These are phyloP conservation scores for Xerocomellus amylosporus DNA, from an alignment of 768 basidiomycete species.

Conservation along the genomic window DNA sequence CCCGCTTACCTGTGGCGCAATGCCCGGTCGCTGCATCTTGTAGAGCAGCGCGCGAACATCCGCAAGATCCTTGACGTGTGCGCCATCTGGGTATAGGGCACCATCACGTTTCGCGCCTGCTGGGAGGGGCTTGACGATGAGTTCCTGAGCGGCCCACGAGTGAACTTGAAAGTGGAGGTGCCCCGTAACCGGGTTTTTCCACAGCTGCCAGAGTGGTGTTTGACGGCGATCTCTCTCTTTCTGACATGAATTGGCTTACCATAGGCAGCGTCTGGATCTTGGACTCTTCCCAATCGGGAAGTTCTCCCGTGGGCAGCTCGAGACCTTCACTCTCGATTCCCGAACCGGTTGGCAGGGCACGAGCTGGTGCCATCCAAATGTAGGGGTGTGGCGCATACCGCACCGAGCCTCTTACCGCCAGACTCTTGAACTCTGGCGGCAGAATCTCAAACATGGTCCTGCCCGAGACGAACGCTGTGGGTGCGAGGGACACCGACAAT, in stretches of 20 bases:
- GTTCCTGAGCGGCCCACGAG: slow-evolving; percentile 63
- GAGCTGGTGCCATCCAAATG: slow-evolving; percentile 83
- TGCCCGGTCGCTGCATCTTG: slow-evolving; percentile 50
- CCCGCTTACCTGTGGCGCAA: slow-evolving; percentile 59
- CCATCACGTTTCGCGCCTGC: slow-evolving; percentile 51
- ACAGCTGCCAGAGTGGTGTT: slow-evolving; percentile 44
- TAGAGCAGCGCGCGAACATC: slow-evolving; percentile 57
- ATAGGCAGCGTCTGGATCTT: slow-evolving; percentile 72
- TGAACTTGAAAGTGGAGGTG: slow-evolving; percentile 87
- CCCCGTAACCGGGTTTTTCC: slow-evolving; percentile 92
- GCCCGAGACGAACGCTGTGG: slow-evolving; percentile 80
- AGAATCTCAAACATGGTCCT: slow-evolving; percentile 84
- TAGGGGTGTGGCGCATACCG: slow-evolving; percentile 84
- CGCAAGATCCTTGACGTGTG: slow-evolving; percentile 67
- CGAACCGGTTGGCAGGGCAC: slow-evolving; percentile 70
- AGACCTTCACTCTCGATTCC: slow-evolving; percentile 77
- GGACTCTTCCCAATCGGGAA: slow-evolving; percentile 77
- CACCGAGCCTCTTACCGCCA: slow-evolving; percentile 50
- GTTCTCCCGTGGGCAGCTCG: slow-evolving; percentile 60
- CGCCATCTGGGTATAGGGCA: slow-evolving; percentile 81
- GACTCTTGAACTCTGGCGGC: slow-evolving; percentile 44
- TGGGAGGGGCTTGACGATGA: slow-evolving; percentile 30
- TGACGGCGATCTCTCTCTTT: background rate
- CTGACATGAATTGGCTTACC: slow-evolving; percentile 29
- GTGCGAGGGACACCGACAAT: slow-evolving; percentile 76